Evolutionary conservation across 2,329 filamentous ascomycete genomes (phyloP).

Genomic region (Colletotrichum costaricense): DNA sequence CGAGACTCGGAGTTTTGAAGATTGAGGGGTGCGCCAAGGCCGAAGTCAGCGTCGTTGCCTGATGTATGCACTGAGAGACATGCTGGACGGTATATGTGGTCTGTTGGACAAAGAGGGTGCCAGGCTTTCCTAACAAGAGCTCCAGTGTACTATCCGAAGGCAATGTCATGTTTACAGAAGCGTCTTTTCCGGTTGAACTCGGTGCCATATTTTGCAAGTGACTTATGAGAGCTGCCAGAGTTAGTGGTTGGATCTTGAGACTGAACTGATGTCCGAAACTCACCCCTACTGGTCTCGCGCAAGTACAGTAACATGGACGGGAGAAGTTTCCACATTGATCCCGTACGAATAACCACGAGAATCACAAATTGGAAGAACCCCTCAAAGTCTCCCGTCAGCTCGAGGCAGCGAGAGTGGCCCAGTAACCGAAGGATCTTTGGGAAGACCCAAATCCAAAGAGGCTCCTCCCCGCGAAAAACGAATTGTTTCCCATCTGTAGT

Average conservation of each 20-base stretch:
- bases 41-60: constrained; percentile 56
- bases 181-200: constrained; percentile 42
- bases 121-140: constrained; percentile 44
- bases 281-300: constrained; percentile 59
- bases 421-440: constrained; percentile 69
- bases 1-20: constrained; percentile 46
- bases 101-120: constrained; percentile 39
- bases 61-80: constrained; percentile 57
- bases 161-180: constrained; percentile 46
- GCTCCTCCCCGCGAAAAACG: constrained; percentile 66
- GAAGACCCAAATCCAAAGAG: constrained; percentile 74
- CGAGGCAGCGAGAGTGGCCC: constrained; percentile 60
- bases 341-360: constrained; percentile 54
- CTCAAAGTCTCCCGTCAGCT: constrained; percentile 63
- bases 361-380: constrained; percentile 63
- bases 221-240: constrained; percentile 44
- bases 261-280: constrained; percentile 36
- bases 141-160: constrained; percentile 53
- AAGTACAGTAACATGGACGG: constrained; percentile 61
- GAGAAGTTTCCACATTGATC: constrained; percentile 60
- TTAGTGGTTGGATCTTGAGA: constrained; percentile 33
- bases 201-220: constrained; percentile 47
- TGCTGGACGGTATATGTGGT: constrained; percentile 53
- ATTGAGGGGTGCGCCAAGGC: constrained; percentile 55
- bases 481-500: constrained; percentile 52